Evolutionary conservation across 1,284 basidiomycete species (phyloP), one percentile per base, ranked within the genome.

Genomic region (Fistulina hepatica): DNA sequence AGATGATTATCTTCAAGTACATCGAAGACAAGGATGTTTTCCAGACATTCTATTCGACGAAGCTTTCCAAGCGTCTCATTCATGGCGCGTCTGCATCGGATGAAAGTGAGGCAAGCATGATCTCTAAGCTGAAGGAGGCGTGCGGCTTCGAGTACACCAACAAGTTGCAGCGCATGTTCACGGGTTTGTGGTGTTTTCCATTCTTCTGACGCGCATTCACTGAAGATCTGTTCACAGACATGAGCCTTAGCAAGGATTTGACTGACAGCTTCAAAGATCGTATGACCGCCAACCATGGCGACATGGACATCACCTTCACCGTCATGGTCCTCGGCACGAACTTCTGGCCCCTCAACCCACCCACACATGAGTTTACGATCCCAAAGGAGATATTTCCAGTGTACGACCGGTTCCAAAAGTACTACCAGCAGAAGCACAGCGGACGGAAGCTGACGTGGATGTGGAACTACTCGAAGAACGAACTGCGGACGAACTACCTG

Each of bases 1-100:
- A 95, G 91, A 97, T 97, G 95, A 72, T 93, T 30, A 68, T 98
- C 37, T 98, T 99, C 81, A 97, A 97, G 62, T 98, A 97, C 59
- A 84, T 98, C 50, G 92, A 97, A 59, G 95, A 98, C 67, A 97
- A 97, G 70, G 95, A 98, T 53, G 92, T 98, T 11, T 99, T 98
- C 81, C 94, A 97, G 58, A 91, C 88, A 35, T 99, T 97, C 71
- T 99, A 99, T 67, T 88, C 89, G 33, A 97, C 91, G 51, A 94
- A 94, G 64, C 68, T 99, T 19, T 93, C 92, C 31, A 89, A 89
- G 55, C 90, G 95, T 51, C 76, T 99, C 22, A 93, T 99, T 48
- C 83, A 91, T 49, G 81, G 81, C 22, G 77, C 86, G 13, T 97
- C 93, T n/a, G 91, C 92, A 3, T 97, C 93, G 2, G 94, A 97